Percentiles rank a stretch among this genome's conserved stretches.
Conservation (phyloP, 768 basidiomycete genomes). For the Cystobasidiopsis lactophilus region DNA sequence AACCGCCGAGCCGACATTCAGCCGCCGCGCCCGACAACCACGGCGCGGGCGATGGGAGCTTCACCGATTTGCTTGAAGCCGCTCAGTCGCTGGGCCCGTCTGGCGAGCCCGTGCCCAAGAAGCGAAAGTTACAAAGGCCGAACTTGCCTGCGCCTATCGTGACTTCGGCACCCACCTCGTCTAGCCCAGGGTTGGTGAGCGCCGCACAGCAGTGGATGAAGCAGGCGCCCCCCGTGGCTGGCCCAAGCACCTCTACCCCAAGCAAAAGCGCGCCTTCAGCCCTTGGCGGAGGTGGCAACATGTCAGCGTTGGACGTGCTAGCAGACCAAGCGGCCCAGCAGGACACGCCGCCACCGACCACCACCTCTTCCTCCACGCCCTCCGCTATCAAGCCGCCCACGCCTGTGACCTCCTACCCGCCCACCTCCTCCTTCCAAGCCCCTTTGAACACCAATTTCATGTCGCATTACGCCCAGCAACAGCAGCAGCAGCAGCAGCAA, state of each 20-base stretch:
- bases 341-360: not conserved
- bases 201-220: not conserved
- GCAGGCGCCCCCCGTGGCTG: not conserved
- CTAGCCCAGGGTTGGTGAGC: too few species aligned
- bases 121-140: not conserved
- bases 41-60: too few species aligned
- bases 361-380: not conserved
- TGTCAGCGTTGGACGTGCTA: slow-evolving; percentile 9
- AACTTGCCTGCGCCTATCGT: not conserved
- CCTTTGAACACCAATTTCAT: too few species aligned
- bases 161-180: too few species aligned
- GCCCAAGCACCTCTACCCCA: not conserved
- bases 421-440: too few species aligned
- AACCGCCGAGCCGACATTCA: not conserved
- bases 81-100: not conserved
- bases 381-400: too few species aligned
- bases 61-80: not conserved
- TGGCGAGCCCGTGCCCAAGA: too few species aligned
- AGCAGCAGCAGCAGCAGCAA: too few species aligned
- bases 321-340: slow-evolving; percentile 9
- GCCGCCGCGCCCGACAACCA: not conserved
- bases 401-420: too few species aligned
- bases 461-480: too few species aligned
- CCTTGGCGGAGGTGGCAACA: not conserved
- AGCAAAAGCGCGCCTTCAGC: not conserved